phyloP scores from a whole-genome alignment of 352 stramenopile genomes.

The Pythium volutum region DNA sequence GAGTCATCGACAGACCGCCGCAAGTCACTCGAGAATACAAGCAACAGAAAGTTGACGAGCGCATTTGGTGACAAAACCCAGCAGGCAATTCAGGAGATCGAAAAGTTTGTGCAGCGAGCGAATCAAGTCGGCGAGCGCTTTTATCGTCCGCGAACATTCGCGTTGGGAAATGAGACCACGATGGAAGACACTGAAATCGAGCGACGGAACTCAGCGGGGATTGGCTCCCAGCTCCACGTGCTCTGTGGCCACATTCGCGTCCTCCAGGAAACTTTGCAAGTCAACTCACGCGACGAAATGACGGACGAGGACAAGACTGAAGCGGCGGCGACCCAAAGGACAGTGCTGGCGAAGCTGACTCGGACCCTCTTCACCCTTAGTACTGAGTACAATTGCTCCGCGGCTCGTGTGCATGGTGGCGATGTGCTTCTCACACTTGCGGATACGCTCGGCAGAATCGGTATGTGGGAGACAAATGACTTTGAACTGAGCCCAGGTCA shows the following conservation, averaged over 20 bases:
- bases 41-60: not conserved
- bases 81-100: constrained; percentile 43
- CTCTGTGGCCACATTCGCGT: constrained; percentile 19
- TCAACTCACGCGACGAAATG: not conserved
- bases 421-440: constrained; percentile 35
- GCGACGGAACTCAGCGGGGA: not conserved
- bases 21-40: constrained; percentile 8
- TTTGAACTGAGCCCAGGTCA: constrained; percentile 62
- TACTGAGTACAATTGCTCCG: constrained; percentile 16
- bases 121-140: constrained; percentile 48
- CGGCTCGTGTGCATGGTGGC: not conserved
- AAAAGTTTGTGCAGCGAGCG: constrained; percentile 57
- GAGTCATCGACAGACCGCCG: constrained; percentile 13
- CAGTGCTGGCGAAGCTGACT: constrained; percentile 37
- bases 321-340: not conserved
- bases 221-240: constrained; percentile 11
- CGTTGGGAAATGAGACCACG: not conserved
- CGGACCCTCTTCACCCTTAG: constrained; percentile 57
- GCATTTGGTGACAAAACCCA: constrained; percentile 8
- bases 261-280: not conserved
- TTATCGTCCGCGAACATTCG: constrained; percentile 32
- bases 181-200: not conserved
- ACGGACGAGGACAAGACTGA: constrained; percentile 6
- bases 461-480: constrained; percentile 49
- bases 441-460: constrained; percentile 63